Evolutionary conservation across 345 rosid species (phyloP), one percentile per base, ranked within the genome.

Genomic region (Populus pruinosa): DNA sequence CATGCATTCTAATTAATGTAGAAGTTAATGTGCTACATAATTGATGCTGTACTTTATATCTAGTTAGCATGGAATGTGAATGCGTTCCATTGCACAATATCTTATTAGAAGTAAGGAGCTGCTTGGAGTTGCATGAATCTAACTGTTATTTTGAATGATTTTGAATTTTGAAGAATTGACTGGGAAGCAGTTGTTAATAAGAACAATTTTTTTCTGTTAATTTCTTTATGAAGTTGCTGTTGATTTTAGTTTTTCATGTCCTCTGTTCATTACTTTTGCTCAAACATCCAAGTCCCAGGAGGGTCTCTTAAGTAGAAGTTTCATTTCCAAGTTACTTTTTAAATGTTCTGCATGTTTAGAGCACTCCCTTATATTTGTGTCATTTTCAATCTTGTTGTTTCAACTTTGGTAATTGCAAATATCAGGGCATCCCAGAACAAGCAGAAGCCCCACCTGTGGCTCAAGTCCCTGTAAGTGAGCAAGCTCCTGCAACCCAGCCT

Each of bases 341-440:
- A 20, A 53, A 20, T 20, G n/a, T 53, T 53, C 27, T 29, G n/a
- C 59, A 47, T 18, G 10, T 36, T 36, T 66, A 18, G 69, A 14
- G 69, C 7, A 17, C 69, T 35, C 69, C 36, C 18, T 66, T 27
- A 17, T 18, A 9, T 27, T 6, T 35, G 18, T 20, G 39, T 38
- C 11, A 4, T n/a, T 35, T 41, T 7, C 39, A 2, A n/a, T 62
- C 5, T 71, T 61, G 8, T 20, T 21, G 16, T 65, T n/a, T 12
- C 36, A 72, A 72, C 41, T 66, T 13, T 18, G 17, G 38, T 67
- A 10, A 13, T 78, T 47, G 41, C 56, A 70, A 79, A 6, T 76
- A 49, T 76, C 77, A 92, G 97, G 97, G 94, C 13, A 92, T 92
- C 43, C 97, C 97, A 44, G 93, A 86, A 85, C 97, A 89, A 92